Evolutionary conservation across 495 filamentous ascomycete species (phyloP).

Genomic region (Trichoderma gamsii): DNA sequence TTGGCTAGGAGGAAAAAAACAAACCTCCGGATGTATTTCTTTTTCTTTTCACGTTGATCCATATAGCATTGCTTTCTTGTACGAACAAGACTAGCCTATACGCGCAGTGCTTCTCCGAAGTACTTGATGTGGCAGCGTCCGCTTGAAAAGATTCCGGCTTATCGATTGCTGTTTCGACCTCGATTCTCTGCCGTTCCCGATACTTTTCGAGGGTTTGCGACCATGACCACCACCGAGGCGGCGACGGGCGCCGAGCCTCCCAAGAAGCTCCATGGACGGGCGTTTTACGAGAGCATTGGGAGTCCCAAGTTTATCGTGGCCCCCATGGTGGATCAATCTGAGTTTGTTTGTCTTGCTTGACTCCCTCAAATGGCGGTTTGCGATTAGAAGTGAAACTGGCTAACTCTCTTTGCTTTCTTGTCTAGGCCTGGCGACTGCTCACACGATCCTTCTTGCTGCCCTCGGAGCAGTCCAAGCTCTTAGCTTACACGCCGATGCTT

Average conservation of each 20-base stretch:
- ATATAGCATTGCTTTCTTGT: not conserved
- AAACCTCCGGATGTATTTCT: not conserved
- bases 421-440: conserved; percentile 89
- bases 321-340: conserved; percentile 97
- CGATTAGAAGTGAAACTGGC: not conserved
- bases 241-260: conserved; percentile 14
- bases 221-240: conserved; percentile 20
- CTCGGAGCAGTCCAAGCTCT: conserved; percentile 49
- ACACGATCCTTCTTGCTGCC: conserved; percentile 80
- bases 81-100: not conserved
- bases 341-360: conserved; percentile 63
- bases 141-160: not conserved
- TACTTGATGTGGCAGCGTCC: conserved; percentile 2
- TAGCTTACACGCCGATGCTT: conserved; percentile 92
- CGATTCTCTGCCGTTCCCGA: not conserved
- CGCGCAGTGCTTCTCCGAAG: not conserved
- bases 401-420: conserved; percentile 19
- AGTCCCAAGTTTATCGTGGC: conserved; percentile 85
- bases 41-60: not conserved
- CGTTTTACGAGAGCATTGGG: conserved; percentile 90
- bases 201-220: conserved; percentile 10
- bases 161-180: conserved; percentile 2
- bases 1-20: not conserved
- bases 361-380: not conserved
- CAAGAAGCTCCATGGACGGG: conserved; percentile 68